phyloP scores from a whole-genome alignment of 305 asterid species.

The Stenogyne calaminthoides region DNA sequence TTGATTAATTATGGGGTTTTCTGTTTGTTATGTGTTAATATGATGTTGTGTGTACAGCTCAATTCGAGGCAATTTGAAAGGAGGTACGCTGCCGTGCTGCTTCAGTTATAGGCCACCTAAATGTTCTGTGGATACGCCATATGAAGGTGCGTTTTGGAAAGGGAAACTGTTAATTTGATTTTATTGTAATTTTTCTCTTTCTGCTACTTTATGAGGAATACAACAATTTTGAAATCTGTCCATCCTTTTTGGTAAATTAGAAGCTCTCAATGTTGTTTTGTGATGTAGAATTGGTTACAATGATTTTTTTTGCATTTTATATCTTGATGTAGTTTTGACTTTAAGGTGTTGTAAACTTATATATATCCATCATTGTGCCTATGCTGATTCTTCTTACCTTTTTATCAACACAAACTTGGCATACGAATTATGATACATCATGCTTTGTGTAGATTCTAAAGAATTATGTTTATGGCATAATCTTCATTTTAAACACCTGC shows the following conservation, averaged over 20 bases:
- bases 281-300: not conserved
- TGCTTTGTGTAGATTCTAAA: not conserved
- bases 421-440: not conserved
- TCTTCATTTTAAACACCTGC: conserved; percentile 19
- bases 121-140: conserved; percentile 63
- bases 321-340: not conserved
- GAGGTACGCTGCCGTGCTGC: conserved; percentile 29
- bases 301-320: not conserved
- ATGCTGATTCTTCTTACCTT: not conserved
- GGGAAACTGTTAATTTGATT: not conserved
- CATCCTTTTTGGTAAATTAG: not conserved
- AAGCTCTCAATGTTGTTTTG: not conserved
- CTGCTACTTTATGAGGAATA: not conserved
- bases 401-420: not conserved
- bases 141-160: conserved; percentile 54
- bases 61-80: conserved; percentile 42
- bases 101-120: conserved; percentile 42
- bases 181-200: not conserved
- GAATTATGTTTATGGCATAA: conserved; percentile 13
- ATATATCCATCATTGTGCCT: not conserved
- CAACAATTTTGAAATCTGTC: not conserved
- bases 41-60: conserved; percentile 38
- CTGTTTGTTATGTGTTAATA: not conserved
- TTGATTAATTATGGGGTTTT: not conserved
- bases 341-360: not conserved